Percentiles rank a stretch among this genome's conserved stretches.
phyloP scores from a whole-genome alignment of 345 rosid species.

The Brassica cretica region DNA sequence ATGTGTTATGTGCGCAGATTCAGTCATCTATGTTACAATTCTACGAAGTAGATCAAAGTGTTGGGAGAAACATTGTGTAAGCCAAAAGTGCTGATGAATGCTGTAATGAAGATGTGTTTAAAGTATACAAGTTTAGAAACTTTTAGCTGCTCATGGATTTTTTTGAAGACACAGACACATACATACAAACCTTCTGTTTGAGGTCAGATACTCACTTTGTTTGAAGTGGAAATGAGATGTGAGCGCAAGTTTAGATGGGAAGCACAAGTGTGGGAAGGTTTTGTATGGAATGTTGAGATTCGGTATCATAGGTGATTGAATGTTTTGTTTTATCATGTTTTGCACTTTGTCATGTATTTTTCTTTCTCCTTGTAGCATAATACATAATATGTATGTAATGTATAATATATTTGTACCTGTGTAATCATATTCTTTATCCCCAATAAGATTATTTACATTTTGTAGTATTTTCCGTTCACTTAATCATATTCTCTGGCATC shows the following conservation, averaged over 20 bases:
- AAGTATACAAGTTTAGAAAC: conserved; percentile 8
- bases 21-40: conserved; percentile 7
- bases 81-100: background rate
- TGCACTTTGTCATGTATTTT: background rate
- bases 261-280: conserved; percentile 13
- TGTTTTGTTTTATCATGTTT: conserved; percentile 1
- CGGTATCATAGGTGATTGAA: conserved; percentile 15
- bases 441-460: conserved; percentile 16
- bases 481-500: background rate
- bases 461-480: background rate
- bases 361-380: conserved; percentile 4
- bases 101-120: conserved; percentile 22
- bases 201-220: conserved; percentile 7
- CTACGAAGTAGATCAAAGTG: conserved; percentile 15
- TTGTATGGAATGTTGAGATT: background rate
- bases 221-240: conserved; percentile 6
- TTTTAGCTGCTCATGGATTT: conserved; percentile 11
- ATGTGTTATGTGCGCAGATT: conserved; percentile 13
- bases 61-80: conserved; percentile 14
- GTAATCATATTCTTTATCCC: conserved; percentile 19
- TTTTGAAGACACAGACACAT: conserved; percentile 14
- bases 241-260: conserved; percentile 15
- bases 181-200: conserved; percentile 2
- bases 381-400: conserved; percentile 10
- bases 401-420: conserved; percentile 10